Evolutionary conservation across 169 alveolate genomes (phyloP), one percentile per base, ranked within the genome.

Genomic region (Plasmodium berghei): DNA sequence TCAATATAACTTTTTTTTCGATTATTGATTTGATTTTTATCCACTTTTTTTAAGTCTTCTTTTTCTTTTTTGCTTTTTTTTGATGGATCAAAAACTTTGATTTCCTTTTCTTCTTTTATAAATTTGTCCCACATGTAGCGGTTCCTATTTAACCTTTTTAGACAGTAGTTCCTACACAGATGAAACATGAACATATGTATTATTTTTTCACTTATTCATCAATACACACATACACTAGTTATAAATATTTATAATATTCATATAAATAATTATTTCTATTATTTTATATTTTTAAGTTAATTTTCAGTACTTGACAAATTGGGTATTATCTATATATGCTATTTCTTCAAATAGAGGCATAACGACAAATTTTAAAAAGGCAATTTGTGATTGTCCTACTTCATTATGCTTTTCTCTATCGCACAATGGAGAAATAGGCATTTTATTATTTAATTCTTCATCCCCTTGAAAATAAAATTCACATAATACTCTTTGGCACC

Each of bases 371-470:
- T 91, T 92, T 40, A 98, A 92, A 92, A 98, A 98, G n/a, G 98
- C 98, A n/a, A 96, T 95, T 90, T 98, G 99, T 8, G 99, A 95
- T 59, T 95, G 94, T 40, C 99, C 96, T 9, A 97, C 96, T 71
- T 95, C 97, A 72, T 94, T 96, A 66, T 98, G 98, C 72, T 97
- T 93, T 12, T 93, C 94, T 74, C 99, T 94, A 83, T 98, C 99
- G 94, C 99, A 98, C 58, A 98, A 92, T 74, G 98, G 97, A 4
- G 99, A 96, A 48, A 97, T 93, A n/a, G 99, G 99, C 34, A 98
- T 93, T 42, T 97, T 97, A 73, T 93, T 72, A 22, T 93, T 92
- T 71, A 92, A 94, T 83, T 98, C 99, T 85, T 95, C 98, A 63
- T 96, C 98, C 5, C 99, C 99, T 71, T 95, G 97, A 9, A 93